Percentiles rank a stretch among this genome's conserved stretches.
These are phyloP conservation scores for Phylloporus rhodoxanthus DNA, from an alignment of 768 basidiomycete species.

Conservation along the genomic window DNA sequence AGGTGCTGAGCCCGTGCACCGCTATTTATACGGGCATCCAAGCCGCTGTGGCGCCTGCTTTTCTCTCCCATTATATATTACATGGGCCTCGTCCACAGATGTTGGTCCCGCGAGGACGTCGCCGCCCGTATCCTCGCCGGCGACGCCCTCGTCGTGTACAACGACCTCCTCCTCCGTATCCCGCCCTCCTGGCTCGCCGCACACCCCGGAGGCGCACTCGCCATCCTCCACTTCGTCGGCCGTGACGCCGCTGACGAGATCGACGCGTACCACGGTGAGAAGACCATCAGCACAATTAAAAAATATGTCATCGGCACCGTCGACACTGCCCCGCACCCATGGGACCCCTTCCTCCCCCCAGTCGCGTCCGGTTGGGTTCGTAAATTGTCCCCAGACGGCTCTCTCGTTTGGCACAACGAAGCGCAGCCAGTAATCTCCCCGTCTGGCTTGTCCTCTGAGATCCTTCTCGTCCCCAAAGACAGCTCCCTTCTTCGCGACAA, in stretches of 20 bases:
- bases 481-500: constrained; percentile 18
- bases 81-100: constrained; percentile 30
- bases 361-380: constrained; percentile 80
- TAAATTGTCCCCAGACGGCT: constrained; percentile 41
- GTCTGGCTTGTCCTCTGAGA: constrained; percentile 41
- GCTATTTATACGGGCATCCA: constrained; percentile 25
- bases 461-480: constrained; percentile 56
- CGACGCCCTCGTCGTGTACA: constrained; percentile 70
- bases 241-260: constrained; percentile 95
- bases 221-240: constrained; percentile 92
- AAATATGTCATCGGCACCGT: constrained; percentile 67
- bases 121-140: constrained; percentile 70
- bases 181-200: constrained; percentile 71
- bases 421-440: constrained; percentile 40
- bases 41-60: neutral
- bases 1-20: neutral
- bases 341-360: constrained; percentile 82
- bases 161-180: constrained; percentile 56
- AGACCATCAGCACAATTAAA: constrained; percentile 26
- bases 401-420: constrained; percentile 55
- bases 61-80: neutral
- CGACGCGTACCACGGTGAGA: constrained; percentile 76
- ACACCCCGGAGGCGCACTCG: constrained; percentile 86
- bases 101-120: constrained; percentile 51
- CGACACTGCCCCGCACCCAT: constrained; percentile 43